Base-by-base conservation (phyloP, 192 early-diverging fungal genomes). In the Coemansia biformis region DNA sequence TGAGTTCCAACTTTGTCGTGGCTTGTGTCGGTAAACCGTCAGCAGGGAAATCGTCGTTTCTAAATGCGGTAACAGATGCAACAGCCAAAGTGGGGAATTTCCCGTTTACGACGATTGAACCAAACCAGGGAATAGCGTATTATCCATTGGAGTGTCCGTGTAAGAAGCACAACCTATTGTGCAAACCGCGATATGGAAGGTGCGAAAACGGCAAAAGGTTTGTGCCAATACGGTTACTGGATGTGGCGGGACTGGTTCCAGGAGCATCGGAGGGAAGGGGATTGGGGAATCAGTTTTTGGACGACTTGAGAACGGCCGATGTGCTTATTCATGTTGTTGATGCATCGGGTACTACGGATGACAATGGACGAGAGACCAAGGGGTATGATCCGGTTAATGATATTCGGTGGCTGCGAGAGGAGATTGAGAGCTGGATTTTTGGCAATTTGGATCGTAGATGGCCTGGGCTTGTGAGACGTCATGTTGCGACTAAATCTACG, bases 71-170 rank as follows among this genome's bases (percentile, higher is more conserved):
- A 14, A 81, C 82, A 1, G 88, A 91, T 47, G 89, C 89, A 5
- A 72, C 79, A 14, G 89, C 89, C 35, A 91, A 91, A 50, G 88
- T 89, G 15, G 89, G 86, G 32, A 87, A 82, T 57, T 89, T 81
- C 41, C 89, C 89, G 5, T 91, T 91, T 70, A 91, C 89, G 15
- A 91, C 89, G 22, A 91, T 91, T 32, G 81, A 84, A 46, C 87
- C 87, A 14, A 90, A 90, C 67, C 78, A 85, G 45, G 88, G 86
- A 36, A 76, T 90, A 23, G 80, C 82, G 0, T 89, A 89, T 67
- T 79, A 86, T 46, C 80, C 79, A 3, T 54, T 86, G 4, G 77
- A 76, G 22, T 91, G 89, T 51, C 85, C 88, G 0, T 91, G 89
- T 56, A 0, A 63, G 30, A 46, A 49, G 12, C 78, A 77, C 43